These are phyloP conservation scores for Tritrichomonas foetus DNA, from an alignment of 208 protist species.

Conservation along the genomic window DNA sequence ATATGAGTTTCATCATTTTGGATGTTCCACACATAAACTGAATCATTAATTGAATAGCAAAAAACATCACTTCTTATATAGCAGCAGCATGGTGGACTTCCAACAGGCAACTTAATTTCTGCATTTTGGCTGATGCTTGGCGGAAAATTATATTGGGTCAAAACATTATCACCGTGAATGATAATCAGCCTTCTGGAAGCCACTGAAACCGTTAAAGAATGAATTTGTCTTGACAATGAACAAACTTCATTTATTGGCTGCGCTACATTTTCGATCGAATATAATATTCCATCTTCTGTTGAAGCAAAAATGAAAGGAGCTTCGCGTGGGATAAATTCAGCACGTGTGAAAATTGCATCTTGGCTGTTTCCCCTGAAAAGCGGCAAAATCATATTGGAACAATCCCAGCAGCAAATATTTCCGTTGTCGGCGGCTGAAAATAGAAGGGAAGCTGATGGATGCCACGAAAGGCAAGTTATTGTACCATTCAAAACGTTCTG, in stretches of 20 bases:
- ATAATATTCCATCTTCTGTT: background rate
- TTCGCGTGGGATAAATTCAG: background rate
- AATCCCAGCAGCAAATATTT: background rate
- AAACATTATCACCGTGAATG: background rate
- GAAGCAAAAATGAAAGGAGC: background rate
- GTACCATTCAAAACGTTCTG: background rate
- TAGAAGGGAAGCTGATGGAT: background rate
- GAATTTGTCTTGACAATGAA: background rate
- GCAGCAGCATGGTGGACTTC: background rate
- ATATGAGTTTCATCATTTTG: conserved; percentile 20
- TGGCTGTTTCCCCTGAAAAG: background rate
- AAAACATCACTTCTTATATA: background rate
- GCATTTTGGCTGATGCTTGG: background rate
- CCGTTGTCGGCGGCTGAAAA: background rate
- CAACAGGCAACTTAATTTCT: background rate
- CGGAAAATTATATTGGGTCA: conserved; percentile 32
- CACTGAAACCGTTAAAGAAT: background rate
- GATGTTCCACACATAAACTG: background rate
- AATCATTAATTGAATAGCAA: background rate
- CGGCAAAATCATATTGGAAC: background rate
- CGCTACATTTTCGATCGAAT: background rate
- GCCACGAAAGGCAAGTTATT: background rate
- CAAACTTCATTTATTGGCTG: background rate
- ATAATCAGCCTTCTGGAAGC: background rate
- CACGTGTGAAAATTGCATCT: background rate